Conservation (phyloP, 2,329 filamentous ascomycete species). For the Calycina herbarum region DNA sequence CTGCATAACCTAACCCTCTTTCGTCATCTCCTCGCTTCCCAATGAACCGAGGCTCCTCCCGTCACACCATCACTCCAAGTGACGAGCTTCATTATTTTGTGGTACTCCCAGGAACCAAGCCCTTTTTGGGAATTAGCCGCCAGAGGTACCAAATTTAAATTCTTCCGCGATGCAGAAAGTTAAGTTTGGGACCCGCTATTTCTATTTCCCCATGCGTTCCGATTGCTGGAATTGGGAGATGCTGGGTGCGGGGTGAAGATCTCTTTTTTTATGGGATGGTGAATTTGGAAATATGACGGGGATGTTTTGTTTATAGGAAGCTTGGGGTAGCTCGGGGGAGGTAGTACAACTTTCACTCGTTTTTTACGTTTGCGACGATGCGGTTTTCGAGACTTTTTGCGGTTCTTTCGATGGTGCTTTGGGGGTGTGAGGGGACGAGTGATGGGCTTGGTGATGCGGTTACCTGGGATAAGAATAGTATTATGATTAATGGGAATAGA, state of each 20-base stretch:
- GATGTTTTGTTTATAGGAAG: background rate
- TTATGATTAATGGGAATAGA: conserved; percentile 49
- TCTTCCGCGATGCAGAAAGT: conserved; percentile 11
- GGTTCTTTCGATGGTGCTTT: conserved; percentile 29
- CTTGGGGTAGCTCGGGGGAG: background rate
- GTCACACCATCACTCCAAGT: too few relatives aligned
- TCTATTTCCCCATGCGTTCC: background rate
- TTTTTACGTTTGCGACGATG: conserved; percentile 20
- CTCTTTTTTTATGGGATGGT: background rate
- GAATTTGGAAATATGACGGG: conserved; percentile 17
- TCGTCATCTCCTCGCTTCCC: too few relatives aligned
- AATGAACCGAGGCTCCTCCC: too few relatives aligned
- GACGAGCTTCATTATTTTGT: too few relatives aligned
- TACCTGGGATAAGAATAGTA: conserved; percentile 50
- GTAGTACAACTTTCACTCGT: background rate
- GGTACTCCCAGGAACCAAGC: too few relatives aligned
- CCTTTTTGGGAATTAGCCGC: background rate
- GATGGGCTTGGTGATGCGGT: conserved; percentile 45
- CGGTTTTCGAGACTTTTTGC: conserved; percentile 28
- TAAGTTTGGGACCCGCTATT: background rate
- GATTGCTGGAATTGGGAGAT: conserved; percentile 24
- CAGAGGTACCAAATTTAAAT: background rate
- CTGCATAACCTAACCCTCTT: too few relatives aligned
- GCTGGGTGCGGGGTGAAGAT: conserved; percentile 9
- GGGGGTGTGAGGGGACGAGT: conserved; percentile 38